Conservation (phyloP, 371 early-diverging fungal genomes). For the Mortierella sp. region DNA sequence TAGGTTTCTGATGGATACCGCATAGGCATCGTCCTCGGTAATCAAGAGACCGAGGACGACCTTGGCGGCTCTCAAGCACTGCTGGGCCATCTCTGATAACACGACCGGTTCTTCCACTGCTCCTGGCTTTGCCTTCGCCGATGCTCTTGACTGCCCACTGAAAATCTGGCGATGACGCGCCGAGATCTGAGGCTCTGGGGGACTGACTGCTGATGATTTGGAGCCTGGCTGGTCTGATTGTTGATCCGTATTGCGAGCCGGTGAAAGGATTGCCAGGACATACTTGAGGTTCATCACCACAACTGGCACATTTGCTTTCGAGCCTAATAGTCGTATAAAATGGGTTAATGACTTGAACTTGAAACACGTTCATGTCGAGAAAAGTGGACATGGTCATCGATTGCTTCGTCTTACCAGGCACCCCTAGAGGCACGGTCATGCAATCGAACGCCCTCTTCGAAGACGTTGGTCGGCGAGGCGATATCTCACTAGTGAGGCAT, state of each 20-base stretch:
- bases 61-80: constrained; percentile 66
- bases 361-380: background rate
- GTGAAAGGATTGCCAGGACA: constrained; percentile 26
- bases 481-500: constrained; percentile 20
- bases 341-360: background rate
- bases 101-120: constrained; percentile 56
- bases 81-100: constrained; percentile 65
- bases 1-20: constrained; percentile 33
- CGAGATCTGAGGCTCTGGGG: background rate
- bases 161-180: constrained; percentile 28
- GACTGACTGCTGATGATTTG: background rate
- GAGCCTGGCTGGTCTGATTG: constrained; percentile 2
- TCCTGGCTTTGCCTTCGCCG: constrained; percentile 32
- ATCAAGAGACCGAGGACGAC: constrained; percentile 59
- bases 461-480: constrained; percentile 7
- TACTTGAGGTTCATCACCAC: constrained; percentile 35
- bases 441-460: constrained; percentile 44
- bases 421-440: constrained; percentile 21
- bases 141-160: constrained; percentile 38
- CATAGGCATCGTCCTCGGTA: constrained; percentile 36
- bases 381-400: background rate
- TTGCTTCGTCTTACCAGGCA: constrained; percentile 13
- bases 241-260: constrained; percentile 19
- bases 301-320: constrained; percentile 13
- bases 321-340: background rate